Evolutionary conservation across 352 stramenopile species (phyloP).

Genomic region (Saprolegnia parasitica): DNA sequence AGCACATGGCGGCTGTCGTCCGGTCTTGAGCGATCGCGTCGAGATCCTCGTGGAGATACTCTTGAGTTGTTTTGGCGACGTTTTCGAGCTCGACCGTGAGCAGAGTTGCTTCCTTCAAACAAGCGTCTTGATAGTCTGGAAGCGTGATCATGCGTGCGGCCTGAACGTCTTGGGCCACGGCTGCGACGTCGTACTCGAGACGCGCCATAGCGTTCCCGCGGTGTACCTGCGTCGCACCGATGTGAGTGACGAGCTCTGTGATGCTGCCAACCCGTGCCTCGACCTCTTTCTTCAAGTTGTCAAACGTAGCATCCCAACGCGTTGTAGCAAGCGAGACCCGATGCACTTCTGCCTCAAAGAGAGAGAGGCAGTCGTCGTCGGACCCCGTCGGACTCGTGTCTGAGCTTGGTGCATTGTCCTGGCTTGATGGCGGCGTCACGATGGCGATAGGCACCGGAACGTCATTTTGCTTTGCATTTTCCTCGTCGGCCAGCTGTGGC

Average conservation of each 20-base stretch:
- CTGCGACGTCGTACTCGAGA: not conserved
- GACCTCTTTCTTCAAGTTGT: conserved; percentile 1
- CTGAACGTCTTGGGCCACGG: conserved; percentile 14
- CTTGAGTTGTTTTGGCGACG: not conserved
- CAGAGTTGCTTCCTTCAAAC: not conserved
- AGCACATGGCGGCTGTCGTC: not conserved
- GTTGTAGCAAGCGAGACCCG: not conserved
- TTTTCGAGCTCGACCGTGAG: not conserved
- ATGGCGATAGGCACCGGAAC: no score
- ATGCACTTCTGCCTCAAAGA: not conserved
- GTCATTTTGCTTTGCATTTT: no score
- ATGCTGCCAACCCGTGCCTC: not conserved
- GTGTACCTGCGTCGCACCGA: conserved; percentile 11
- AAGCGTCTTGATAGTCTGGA: not conserved
- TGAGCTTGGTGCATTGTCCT: no score
- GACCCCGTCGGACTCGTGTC: no score
- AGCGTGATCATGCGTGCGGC: not conserved
- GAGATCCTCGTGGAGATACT: not conserved
- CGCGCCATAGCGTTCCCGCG: not conserved
- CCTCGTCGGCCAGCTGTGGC: no score
- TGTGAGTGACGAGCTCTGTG: not conserved
- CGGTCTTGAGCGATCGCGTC: not conserved
- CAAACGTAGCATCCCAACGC: not conserved
- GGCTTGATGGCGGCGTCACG: no score
- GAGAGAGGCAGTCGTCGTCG: no score